A percentile compares a stretch with the other conserved stretches of the same genome.
Evolutionary conservation across 192 early-diverging fungal species (phyloP).

Genomic region (Jimgerdemannia lactiflua): DNA sequence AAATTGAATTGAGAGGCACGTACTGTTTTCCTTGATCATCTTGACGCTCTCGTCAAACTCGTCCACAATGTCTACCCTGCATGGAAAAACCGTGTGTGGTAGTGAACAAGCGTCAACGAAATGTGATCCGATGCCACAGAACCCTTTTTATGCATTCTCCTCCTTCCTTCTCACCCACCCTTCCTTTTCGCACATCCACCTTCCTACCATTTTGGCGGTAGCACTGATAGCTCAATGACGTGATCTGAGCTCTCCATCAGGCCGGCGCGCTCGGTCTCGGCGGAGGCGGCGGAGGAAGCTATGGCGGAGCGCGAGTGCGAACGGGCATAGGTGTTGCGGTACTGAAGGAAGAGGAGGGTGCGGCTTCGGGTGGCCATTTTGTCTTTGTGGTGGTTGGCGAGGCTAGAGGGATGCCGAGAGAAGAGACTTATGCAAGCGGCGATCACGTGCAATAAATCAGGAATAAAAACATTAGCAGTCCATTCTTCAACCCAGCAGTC

Average conservation of each 20-base stretch:
- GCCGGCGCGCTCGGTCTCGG: conserved; percentile 42
- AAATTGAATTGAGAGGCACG: conserved; percentile 6
- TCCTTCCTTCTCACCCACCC: background rate
- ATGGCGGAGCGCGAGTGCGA: conserved; percentile 48
- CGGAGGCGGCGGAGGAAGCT: conserved; percentile 23
- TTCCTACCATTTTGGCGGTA: conserved; percentile 88
- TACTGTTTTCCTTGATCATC: conserved; percentile 63
- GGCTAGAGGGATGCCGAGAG: background rate
- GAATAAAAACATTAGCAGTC: background rate
- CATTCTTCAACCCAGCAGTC: too few species aligned
- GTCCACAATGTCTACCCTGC: conserved; percentile 88
- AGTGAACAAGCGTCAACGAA: too few species aligned
- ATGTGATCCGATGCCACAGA: too few species aligned
- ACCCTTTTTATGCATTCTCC: background rate
- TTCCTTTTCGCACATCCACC: background rate
- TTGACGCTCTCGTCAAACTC: conserved; percentile 75
- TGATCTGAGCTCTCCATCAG: conserved; percentile 71
- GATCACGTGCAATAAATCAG: background rate
- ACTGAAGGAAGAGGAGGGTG: conserved; percentile 91
- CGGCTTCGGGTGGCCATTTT: conserved; percentile 84
- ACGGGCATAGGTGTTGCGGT: conserved; percentile 82
- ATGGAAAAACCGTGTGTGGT: background rate
- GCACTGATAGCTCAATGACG: conserved; percentile 83
- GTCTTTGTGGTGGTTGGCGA: conserved; percentile 2
- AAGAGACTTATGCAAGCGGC: too few species aligned